A percentile compares a stretch with the other conserved stretches of the same genome.
These are phyloP conservation scores for Skeletonema costatum DNA, from an alignment of 108 stramenopile species.

Conservation along the genomic window DNA sequence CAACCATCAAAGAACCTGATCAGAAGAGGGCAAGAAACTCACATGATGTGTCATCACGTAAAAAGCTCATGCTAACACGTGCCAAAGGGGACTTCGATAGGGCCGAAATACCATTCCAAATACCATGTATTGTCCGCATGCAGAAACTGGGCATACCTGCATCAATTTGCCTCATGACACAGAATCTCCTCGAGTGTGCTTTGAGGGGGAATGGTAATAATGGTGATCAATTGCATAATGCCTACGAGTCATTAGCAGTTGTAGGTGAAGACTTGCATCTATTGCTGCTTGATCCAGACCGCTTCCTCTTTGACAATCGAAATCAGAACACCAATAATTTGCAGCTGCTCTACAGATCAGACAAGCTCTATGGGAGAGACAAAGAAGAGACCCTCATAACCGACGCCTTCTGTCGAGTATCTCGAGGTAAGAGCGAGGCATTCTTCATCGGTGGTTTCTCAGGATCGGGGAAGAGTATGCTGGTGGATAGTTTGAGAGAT, in stretches of 20 bases:
- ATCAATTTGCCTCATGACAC: neutral
- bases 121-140: neutral
- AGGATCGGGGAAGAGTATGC: conserved; percentile 21
- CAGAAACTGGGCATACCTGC: conserved; percentile 1
- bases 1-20: neutral
- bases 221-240: neutral
- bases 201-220: neutral
- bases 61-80: neutral
- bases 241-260: neutral
- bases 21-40: neutral
- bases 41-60: neutral
- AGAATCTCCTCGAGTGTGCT: conserved; percentile 7
- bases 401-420: conserved; percentile 27
- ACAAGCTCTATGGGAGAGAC: conserved; percentile 25
- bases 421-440: conserved; percentile 26
- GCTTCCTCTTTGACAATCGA: neutral
- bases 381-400: conserved; percentile 12
- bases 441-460: conserved; percentile 29
- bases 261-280: neutral
- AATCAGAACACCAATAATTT: neutral
- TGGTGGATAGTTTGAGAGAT: conserved; percentile 19
- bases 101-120: neutral
- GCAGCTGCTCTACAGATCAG: neutral
- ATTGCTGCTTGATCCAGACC: conserved; percentile 7
- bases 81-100: neutral